phyloP scores from a whole-genome alignment of 1,139 yeast genomes.

The Chernovozyma aurita region DNA sequence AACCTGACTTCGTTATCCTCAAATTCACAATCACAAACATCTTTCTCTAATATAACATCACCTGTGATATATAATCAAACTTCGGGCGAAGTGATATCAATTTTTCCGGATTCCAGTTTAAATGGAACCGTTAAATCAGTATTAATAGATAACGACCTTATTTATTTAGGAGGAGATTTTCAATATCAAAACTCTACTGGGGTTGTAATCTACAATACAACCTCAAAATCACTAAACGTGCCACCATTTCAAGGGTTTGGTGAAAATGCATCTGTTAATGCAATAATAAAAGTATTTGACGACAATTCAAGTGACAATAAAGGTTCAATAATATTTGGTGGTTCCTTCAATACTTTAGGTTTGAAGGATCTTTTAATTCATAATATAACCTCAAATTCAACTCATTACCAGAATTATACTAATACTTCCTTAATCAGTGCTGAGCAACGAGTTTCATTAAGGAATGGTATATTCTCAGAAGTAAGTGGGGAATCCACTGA shows the following conservation, averaged over 20 bases:
- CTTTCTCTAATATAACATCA: conserved; percentile 35
- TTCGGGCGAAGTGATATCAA: conserved; percentile 34
- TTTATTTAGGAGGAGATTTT: conserved; percentile 83
- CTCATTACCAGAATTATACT: conserved; percentile 23
- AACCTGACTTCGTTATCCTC: conserved; percentile 10
- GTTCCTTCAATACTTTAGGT: conserved; percentile 64
- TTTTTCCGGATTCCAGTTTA: conserved; percentile 30
- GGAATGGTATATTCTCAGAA: conserved; percentile 54
- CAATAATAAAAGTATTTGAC: conserved; percentile 54
- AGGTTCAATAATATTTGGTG: conserved; percentile 72
- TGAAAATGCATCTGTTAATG: conserved; percentile 50
- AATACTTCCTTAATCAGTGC: conserved; percentile 44
- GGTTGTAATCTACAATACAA: conserved; percentile 61
- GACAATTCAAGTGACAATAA: conserved; percentile 15
- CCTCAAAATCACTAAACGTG: conserved; percentile 35
- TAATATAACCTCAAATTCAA: conserved; percentile 20
- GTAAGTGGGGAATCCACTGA: conserved; percentile 42
- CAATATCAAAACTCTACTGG: conserved; percentile 53
- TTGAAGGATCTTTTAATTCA: conserved; percentile 40
- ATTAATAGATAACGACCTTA: conserved; percentile 39
- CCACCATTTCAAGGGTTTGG: conserved; percentile 81
- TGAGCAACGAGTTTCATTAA: conserved; percentile 66
- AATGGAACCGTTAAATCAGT: conserved; percentile 53
- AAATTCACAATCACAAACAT: conserved; percentile 9
- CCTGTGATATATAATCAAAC: conserved; percentile 56